phyloP scores from a whole-genome alignment of 129 eudicot genomes.

The Artemisia argyi region DNA sequence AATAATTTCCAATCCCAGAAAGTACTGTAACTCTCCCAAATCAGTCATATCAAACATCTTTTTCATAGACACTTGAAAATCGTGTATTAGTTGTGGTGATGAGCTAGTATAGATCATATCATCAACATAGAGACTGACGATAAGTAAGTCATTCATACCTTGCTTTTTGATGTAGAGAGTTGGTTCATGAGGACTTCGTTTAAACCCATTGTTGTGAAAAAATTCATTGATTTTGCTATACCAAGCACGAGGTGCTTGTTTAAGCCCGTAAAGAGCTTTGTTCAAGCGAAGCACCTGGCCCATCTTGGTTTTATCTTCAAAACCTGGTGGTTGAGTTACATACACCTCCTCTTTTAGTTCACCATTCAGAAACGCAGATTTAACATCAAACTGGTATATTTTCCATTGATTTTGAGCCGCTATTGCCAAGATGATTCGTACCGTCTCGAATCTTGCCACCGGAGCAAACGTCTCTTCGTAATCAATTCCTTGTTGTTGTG shows the following conservation, averaged over 20 bases:
- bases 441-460: neutral
- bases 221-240: neutral
- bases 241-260: too few species aligned
- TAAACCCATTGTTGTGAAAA: conserved; percentile 9
- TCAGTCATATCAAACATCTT: too few species aligned
- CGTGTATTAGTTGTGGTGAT: too few species aligned
- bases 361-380: neutral
- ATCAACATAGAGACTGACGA: too few species aligned
- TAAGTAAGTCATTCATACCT: neutral
- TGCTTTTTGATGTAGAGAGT: neutral
- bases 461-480: neutral
- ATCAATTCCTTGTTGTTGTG: conserved; percentile 2
- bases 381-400: neutral
- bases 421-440: neutral
- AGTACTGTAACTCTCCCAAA: too few species aligned
- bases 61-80: too few species aligned
- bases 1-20: too few species aligned
- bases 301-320: conserved; percentile 2
- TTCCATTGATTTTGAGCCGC: conserved; percentile 10
- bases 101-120: too few species aligned
- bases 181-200: conserved; percentile 5
- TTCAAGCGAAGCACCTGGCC: neutral
- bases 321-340: conserved; percentile 15
- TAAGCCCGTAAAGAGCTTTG: conserved; percentile 9
- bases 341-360: conserved; percentile 10